Evolutionary conservation across 139 green algal species (phyloP).

Genomic region (Chlamydomonas urium): DNA sequence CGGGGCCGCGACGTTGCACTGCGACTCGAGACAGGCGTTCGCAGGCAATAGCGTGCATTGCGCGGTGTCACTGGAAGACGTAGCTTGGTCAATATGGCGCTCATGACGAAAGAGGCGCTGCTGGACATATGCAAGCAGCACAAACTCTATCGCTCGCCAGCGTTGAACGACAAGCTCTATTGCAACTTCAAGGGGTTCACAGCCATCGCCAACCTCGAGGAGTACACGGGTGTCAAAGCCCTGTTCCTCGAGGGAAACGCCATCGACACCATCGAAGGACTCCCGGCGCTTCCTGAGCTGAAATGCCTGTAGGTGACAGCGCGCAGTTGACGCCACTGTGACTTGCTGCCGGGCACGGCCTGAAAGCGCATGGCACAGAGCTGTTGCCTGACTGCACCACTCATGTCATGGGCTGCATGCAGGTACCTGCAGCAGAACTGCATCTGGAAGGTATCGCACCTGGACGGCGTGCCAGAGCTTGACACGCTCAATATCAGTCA

Average conservation of each 20-base stretch:
- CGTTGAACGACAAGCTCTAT: constrained; percentile 87
- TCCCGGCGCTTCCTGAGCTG: constrained; percentile 70
- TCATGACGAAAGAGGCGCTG: constrained; percentile 6
- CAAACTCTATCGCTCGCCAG: constrained; percentile 69
- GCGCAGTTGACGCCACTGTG: background rate
- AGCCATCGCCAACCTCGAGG: constrained; percentile 60
- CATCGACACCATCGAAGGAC: constrained; percentile 62
- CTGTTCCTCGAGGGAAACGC: constrained; percentile 89
- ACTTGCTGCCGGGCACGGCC: background rate
- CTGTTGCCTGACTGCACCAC: too few species aligned
- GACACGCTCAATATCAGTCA: constrained; percentile 79
- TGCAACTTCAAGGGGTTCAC: constrained; percentile 81
- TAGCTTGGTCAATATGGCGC: too few species aligned
- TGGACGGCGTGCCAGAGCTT: constrained; percentile 57
- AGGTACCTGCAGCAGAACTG: constrained; percentile 86
- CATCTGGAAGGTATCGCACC: constrained; percentile 36
- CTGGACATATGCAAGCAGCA: constrained; percentile 66
- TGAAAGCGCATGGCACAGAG: background rate
- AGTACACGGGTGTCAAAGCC: constrained; percentile 71
- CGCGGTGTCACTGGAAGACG: too few species aligned
- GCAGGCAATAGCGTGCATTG: too few species aligned
- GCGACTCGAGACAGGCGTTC: too few species aligned
- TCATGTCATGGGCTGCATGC: too few species aligned
- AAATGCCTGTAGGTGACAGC: constrained; percentile 71
- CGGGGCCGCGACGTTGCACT: too few species aligned